These are phyloP conservation scores for Dalbergia cultrata DNA, from an alignment of 306 rosid species.

Conservation along the genomic window DNA sequence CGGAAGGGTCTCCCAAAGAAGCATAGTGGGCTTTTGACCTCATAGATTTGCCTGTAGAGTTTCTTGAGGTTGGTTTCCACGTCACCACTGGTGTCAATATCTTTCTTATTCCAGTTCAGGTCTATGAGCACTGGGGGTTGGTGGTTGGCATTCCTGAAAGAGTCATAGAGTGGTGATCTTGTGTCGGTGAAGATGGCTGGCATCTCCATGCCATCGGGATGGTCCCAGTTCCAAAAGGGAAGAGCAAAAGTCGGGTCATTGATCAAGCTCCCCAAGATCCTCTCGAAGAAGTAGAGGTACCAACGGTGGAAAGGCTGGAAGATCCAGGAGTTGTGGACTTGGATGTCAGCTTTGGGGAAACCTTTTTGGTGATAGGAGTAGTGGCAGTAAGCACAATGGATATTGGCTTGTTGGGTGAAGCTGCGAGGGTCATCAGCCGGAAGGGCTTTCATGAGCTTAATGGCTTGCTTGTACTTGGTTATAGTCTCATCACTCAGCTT, in stretches of 20 bases:
- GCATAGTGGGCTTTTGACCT: constrained; percentile 39
- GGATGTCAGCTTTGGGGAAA: constrained; percentile 55
- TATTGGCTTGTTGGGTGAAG: constrained; percentile 69
- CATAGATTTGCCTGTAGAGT: constrained; percentile 67
- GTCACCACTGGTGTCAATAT: neutral
- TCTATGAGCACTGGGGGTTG: constrained; percentile 59
- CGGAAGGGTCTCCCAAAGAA: constrained; percentile 65
- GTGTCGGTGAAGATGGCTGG: constrained; percentile 55
- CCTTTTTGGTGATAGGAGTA: constrained; percentile 66
- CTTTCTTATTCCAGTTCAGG: constrained; percentile 43
- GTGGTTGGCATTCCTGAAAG: constrained; percentile 46
- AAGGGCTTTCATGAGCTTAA: constrained; percentile 61
- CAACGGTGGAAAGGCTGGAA: constrained; percentile 79
- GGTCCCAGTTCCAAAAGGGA: constrained; percentile 83
- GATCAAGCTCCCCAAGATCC: constrained; percentile 66
- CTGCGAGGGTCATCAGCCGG: constrained; percentile 70
- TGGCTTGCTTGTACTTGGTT: constrained; percentile 60
- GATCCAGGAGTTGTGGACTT: constrained; percentile 72
- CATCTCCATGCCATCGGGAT: constrained; percentile 63
- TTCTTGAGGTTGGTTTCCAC: constrained; percentile 46
- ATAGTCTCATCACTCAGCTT: constrained; percentile 40
- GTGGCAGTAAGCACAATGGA: constrained; percentile 85
- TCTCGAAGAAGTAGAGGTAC: constrained; percentile 72
- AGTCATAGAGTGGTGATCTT: constrained; percentile 59
- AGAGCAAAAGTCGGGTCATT: constrained; percentile 64